phyloP scores from a whole-genome alignment of 73 alveolate species.

The Tetrahymena malaccensis region DNA sequence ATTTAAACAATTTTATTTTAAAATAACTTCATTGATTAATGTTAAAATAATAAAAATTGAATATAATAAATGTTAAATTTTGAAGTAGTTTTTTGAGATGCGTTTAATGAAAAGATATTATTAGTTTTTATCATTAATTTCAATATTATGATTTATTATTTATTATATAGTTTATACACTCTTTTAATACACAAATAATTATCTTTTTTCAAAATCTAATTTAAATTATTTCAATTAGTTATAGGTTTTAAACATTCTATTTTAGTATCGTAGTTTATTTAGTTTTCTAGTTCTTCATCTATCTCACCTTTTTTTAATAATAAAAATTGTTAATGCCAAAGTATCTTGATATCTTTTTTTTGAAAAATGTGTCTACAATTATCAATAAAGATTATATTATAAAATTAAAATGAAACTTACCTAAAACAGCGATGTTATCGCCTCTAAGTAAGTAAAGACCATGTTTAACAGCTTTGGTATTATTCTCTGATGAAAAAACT shows the following conservation, averaged over 20 bases:
- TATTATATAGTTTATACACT: too few relatives aligned
- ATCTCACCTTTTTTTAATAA: not conserved
- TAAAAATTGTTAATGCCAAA: not conserved
- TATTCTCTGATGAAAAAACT: not conserved
- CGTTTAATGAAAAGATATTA: too few relatives aligned
- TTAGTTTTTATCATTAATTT: too few relatives aligned
- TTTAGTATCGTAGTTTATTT: not conserved
- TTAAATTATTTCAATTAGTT: not conserved
- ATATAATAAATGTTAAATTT: too few relatives aligned
- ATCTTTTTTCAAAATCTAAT: not conserved
- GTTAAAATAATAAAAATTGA: too few relatives aligned
- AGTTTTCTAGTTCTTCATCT: not conserved
- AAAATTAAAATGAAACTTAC: not conserved
- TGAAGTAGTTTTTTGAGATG: too few relatives aligned
- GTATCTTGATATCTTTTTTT: too few relatives aligned
- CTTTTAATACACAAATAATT: not conserved
- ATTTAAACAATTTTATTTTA: too few relatives aligned
- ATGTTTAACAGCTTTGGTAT: not conserved
- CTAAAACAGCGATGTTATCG: not conserved
- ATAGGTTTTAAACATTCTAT: not conserved
- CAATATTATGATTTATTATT: too few relatives aligned
- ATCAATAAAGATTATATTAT: too few relatives aligned
- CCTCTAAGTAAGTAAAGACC: not conserved
- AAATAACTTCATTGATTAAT: too few relatives aligned
- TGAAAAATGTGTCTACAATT: not conserved